Base-by-base conservation (phyloP, 192 early-diverging fungal genomes). In the Cladochytrium replicatum region DNA sequence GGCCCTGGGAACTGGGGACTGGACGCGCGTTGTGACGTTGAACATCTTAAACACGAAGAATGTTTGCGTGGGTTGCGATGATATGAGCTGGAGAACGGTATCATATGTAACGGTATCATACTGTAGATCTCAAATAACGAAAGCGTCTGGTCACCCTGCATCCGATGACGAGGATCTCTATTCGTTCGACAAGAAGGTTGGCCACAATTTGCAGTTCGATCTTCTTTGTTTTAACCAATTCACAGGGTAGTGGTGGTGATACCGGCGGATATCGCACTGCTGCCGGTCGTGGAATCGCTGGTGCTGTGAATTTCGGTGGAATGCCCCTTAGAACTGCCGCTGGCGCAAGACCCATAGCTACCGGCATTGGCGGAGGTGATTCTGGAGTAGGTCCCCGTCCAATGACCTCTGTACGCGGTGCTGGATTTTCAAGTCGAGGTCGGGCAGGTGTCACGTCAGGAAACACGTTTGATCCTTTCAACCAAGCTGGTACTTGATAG, bases 341-440 rank as follows among this genome's bases (percentile, higher is more conserved):
- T 21, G 62, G 23, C 9, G 29, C 53, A 27, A 31, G 50, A 11
- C 26, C 23, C 23, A 25, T 43, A 43, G 43, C 29, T 32, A 45
- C 60, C 24, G 19, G 38, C 46, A 31, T 43, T 43, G 46, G 13
- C 13, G 23, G 40, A 32, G 40, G 46, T 27, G 37, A 57, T 34
- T 43, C 30, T 7, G 30, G 29, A 9, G 59, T 29, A 27, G 53
- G 51, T 9, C 70, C 63, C 13, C 45, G 77, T 9, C 77, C 77
- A 26, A 72, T 79, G 71, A 79, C 77, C 2, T 69, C 68, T 1
- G 68, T 69, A 1, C 61, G 77, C 8, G 77, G 71, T 9, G 77
- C 77, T 2, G 77, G 77, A 3, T 79, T 71, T 44, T 71, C 73
- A 21, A 69, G 66, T 54, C 45, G 72, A 17, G 74, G 73, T 7